Base-by-base conservation (phyloP, 192 early-diverging fungal species). In the Rhizophagus prolifer region DNA sequence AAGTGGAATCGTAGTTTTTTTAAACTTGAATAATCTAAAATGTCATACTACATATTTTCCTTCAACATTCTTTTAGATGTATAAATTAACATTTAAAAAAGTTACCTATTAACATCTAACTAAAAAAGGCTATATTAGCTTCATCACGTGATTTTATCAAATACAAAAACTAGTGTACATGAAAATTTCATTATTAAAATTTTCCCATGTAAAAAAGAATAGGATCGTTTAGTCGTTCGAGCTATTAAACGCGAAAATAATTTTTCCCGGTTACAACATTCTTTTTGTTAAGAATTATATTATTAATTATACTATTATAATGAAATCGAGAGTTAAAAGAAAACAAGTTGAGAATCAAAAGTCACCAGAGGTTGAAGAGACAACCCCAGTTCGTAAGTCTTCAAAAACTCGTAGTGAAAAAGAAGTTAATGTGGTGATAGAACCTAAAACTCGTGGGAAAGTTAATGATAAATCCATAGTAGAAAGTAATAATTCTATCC, bases 11-110 rank as follows among this genome's bases (percentile, higher is more conserved):
- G 85, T 96, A 30, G 94, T 92, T 2, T 84, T 98, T 46, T 86
- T 98, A 58, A 95, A 98, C 74, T 68, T 95, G 72, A 82, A 86
- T 19, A 93, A 90, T 13, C 73, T 96, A 67, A 90, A 88, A 63
- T 88, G 86, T 75, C 79, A 75, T 44, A 75, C 78, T n/a, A 75
- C 86, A 14, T 79, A 72, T 10, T 81, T 88, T 54, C 41, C 66
- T 41, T 68, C 38, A 30, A 65, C 60, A 2, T 61, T 61, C 10
- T 61, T 25, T 25, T n/a, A n/a, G n/a, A n/a, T n/a, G n/a, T n/a
- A n/a, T n/a, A n/a, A n/a, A n/a, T n/a, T n/a, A n/a, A n/a, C n/a
- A n/a, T n/a, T n/a, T n/a, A n/a, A 36, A 36, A 36, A 36, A 31
- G 4, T 31, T 31, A 31, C 4, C 31, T 31, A 31, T 36, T 36